A percentile compares a stretch with the other conserved stretches of the same genome.
Conservation (phyloP, 2,329 filamentous ascomycete genomes). For the Paecilomyces niveus region DNA sequence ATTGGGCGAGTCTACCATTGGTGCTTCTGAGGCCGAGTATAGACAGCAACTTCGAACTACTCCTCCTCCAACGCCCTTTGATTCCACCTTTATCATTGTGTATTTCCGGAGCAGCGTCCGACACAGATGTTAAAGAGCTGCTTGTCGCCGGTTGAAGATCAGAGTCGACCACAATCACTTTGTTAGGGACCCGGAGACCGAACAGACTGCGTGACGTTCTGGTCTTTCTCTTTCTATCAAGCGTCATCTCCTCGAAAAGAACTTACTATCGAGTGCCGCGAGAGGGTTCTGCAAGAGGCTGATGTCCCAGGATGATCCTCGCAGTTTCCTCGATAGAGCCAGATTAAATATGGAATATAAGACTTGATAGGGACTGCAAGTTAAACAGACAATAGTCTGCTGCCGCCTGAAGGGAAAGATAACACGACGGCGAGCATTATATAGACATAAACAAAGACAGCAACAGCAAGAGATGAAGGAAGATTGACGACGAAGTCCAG, state of each 20-base stretch:
- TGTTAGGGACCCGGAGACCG: conserved; percentile 14
- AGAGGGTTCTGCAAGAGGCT: background rate
- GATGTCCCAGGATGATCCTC: background rate
- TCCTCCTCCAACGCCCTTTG: conserved; percentile 23
- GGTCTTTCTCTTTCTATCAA: conserved; percentile 11
- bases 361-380: background rate
- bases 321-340: background rate
- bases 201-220: conserved; percentile 18
- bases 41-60: conserved; percentile 30
- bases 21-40: conserved; percentile 24
- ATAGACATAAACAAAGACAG: background rate
- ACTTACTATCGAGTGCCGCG: background rate
- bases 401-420: background rate
- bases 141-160: conserved; percentile 10
- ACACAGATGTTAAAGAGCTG: conserved; percentile 16
- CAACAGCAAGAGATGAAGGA: background rate
- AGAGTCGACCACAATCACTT: conserved; percentile 9
- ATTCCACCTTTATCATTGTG: conserved; percentile 17
- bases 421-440: background rate
- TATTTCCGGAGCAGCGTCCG: conserved; percentile 11
- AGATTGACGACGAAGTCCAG: background rate
- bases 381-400: background rate
- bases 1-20: conserved; percentile 13
- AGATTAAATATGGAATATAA: background rate
- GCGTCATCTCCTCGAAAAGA: conserved; percentile 11